Conservation (phyloP, 2,329 filamentous ascomycete species). For the Xylariaceae sp. region DNA sequence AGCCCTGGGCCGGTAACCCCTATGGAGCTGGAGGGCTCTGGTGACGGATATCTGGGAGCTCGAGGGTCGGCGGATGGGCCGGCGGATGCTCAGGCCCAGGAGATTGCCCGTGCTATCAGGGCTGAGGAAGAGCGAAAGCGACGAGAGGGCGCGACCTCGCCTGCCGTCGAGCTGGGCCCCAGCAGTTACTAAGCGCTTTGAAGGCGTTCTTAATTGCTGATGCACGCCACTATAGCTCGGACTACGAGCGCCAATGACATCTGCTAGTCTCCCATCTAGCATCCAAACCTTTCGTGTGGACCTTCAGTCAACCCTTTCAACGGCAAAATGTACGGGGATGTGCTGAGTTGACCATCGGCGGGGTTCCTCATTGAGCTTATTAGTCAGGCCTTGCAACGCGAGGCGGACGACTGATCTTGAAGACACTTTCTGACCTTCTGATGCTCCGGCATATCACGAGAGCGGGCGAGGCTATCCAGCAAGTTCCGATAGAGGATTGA, state of each 20-base stretch:
- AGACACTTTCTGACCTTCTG: neutral
- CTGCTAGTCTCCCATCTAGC: neutral
- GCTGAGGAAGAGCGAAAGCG: slow-evolving; percentile 39
- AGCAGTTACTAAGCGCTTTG: slow-evolving; percentile 31
- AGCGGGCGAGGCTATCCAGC: neutral
- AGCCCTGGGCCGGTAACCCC: slow-evolving; percentile 65
- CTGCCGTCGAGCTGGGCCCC: slow-evolving; percentile 37
- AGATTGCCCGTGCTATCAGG: slow-evolving; percentile 36
- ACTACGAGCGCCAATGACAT: neutral
- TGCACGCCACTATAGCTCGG: neutral
- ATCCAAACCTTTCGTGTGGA: neutral
- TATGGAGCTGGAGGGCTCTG: slow-evolving; percentile 55
- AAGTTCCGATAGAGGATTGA: neutral
- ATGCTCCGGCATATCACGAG: neutral
- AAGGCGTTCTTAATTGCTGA: neutral
- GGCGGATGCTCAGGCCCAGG: slow-evolving; percentile 30
- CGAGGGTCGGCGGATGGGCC: slow-evolving; percentile 28
- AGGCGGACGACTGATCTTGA: neutral
- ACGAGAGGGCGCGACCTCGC: slow-evolving; percentile 38
- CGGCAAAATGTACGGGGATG: neutral
- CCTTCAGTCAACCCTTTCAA: too few species aligned
- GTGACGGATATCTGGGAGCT: slow-evolving; percentile 44
- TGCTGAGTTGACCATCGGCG: neutral
- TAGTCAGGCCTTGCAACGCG: neutral
- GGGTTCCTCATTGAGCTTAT: neutral